Conservation (phyloP, 176 grass and related monocot species). For the Avena insularis region DNA sequence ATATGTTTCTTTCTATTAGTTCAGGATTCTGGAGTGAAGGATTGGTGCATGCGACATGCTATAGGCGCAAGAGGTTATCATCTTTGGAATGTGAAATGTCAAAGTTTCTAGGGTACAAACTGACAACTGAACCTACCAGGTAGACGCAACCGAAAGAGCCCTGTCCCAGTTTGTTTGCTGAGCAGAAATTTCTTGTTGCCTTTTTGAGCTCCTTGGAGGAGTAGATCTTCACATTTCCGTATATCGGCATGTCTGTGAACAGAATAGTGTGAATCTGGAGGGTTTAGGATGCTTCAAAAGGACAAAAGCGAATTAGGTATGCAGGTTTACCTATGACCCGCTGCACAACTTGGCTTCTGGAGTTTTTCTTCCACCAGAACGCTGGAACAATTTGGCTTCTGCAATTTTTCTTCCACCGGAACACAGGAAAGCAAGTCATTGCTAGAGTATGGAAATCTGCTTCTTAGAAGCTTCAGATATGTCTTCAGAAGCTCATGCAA, state of each 20-base stretch:
- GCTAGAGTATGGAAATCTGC: neutral
- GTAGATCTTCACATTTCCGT: conserved; percentile 72
- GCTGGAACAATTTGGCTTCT: conserved; percentile 31
- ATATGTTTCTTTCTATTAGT: neutral
- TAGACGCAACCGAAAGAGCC: conserved; percentile 90
- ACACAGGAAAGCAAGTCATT: conserved; percentile 59
- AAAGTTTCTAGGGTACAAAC: neutral
- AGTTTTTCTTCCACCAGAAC: conserved; percentile 49
- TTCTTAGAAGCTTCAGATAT: conserved; percentile 33
- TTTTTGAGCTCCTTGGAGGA: conserved; percentile 70
- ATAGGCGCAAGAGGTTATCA: neutral
- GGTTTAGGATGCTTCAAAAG: conserved; percentile 15
- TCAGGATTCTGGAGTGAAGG: neutral
- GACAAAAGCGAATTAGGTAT: conserved; percentile 14
- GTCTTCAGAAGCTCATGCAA: conserved; percentile 20
- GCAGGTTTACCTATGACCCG: conserved; percentile 53
- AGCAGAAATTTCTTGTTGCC: conserved; percentile 74
- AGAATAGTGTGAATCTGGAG: conserved; percentile 29
- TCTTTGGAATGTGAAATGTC: conserved; percentile 17
- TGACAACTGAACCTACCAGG: conserved; percentile 52
- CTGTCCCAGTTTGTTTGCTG: conserved; percentile 74
- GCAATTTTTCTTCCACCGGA: conserved; percentile 48
- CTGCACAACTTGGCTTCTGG: conserved; percentile 46
- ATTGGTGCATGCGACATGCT: neutral
- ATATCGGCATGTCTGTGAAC: conserved; percentile 37